A percentile compares a stretch with the other conserved stretches of the same genome.
Evolutionary conservation across 78 protist species (phyloP).

Genomic region (Dictyostelium firmibasis): DNA sequence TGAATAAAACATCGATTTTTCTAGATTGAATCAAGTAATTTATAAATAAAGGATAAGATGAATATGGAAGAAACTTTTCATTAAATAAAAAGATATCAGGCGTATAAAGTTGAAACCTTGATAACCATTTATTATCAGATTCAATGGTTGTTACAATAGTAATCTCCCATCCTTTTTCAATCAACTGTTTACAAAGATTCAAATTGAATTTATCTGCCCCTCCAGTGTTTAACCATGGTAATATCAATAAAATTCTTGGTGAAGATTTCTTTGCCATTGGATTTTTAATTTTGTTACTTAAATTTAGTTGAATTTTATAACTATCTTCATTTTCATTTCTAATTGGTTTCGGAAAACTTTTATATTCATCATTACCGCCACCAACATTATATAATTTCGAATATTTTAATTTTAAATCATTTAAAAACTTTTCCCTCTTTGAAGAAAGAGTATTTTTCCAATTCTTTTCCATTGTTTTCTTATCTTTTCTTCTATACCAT

Average conservation of each 20-base stretch:
- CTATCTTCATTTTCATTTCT: neutral
- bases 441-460: neutral
- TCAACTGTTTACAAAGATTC: constrained; percentile 49
- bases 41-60: constrained; percentile 27
- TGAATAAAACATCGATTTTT: constrained; percentile 30
- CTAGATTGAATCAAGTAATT: constrained; percentile 37
- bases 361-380: neutral
- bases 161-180: constrained; percentile 63
- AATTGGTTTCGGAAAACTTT: neutral
- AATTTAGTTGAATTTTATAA: neutral
- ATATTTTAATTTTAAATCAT: constrained; percentile 30
- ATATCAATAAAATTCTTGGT: constrained; percentile 38
- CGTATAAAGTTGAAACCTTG: constrained; percentile 30
- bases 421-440: neutral
- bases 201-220: constrained; percentile 74
- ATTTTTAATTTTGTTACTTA: neutral
- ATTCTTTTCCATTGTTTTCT: neutral
- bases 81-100: constrained; percentile 31
- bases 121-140: constrained; percentile 46
- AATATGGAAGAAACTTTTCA: constrained; percentile 7
- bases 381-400: constrained; percentile 4
- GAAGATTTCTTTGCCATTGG: neutral
- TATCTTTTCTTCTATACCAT: constrained; percentile 64
- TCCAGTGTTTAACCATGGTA: constrained; percentile 79
- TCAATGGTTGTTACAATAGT: constrained; percentile 27